These are phyloP conservation scores for Trichosporon sp. DNA, from an alignment of 1,284 basidiomycete species.

Conservation along the genomic window DNA sequence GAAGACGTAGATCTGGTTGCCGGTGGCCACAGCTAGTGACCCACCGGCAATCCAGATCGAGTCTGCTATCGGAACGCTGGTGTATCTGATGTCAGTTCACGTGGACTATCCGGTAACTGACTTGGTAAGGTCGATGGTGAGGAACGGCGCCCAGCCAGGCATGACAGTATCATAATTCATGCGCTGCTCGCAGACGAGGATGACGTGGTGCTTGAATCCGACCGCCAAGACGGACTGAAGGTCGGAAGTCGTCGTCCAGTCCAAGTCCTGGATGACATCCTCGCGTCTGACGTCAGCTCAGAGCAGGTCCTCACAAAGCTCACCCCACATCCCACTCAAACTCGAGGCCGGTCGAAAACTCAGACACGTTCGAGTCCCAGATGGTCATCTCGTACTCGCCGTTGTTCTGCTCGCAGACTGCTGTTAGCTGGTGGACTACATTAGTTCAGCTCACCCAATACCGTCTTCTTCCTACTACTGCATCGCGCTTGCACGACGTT, in stretches of 20 bases:
- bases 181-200: constrained; percentile 78
- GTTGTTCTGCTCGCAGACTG: constrained; percentile 40
- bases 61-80: constrained; percentile 70
- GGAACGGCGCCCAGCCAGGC: constrained; percentile 70
- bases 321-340: constrained; percentile 52
- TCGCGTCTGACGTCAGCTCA: constrained; percentile 15
- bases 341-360: constrained; percentile 83
- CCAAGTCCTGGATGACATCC: constrained; percentile 69
- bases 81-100: constrained; percentile 49
- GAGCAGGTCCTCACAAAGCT: constrained; percentile 13
- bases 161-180: constrained; percentile 80
- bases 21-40: constrained; percentile 59
- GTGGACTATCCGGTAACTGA: neutral
- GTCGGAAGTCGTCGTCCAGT: constrained; percentile 87
- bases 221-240: constrained; percentile 82
- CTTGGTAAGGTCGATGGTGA: constrained; percentile 62
- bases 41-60: constrained; percentile 82
- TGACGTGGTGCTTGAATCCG: constrained; percentile 68
- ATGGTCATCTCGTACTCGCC: constrained; percentile 72
- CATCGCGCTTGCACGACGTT: constrained; percentile 66
- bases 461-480: constrained; percentile 84
- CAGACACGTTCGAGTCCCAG: constrained; percentile 90
- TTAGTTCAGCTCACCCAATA: constrained; percentile 52
- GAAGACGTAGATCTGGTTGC: constrained; percentile 70
- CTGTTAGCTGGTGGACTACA: neutral